Percentiles rank a stretch among this genome's conserved stretches.
These are phyloP conservation scores for Agaricales sp. DNA, from an alignment of 1,284 basidiomycete species.

Conservation along the genomic window DNA sequence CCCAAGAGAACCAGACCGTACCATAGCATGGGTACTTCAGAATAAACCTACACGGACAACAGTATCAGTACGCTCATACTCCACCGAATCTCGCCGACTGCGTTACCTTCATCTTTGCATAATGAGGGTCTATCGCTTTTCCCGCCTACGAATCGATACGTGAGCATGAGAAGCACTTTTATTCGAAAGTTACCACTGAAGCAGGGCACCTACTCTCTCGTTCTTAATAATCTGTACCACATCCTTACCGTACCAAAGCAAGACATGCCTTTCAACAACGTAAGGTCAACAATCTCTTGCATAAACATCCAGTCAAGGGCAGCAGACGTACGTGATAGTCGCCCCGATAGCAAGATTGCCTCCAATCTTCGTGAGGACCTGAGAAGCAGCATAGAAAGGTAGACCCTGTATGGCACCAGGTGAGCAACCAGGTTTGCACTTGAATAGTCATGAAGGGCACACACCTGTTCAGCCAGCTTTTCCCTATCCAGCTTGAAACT, in stretches of 20 bases:
- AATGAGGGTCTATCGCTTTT: slow-evolving; percentile 4
- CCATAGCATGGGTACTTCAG: no score
- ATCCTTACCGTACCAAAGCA: background rate
- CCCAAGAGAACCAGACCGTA: no score
- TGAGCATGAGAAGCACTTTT: no score
- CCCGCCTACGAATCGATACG: no score
- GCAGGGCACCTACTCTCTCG: no score
- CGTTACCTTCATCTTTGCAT: slow-evolving; percentile 24
- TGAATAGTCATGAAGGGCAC: no score
- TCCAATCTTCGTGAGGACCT: background rate
- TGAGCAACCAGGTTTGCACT: no score
- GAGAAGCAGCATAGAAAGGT: slow-evolving; percentile 1
- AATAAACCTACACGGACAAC: slow-evolving; percentile 33
- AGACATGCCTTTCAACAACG: no score
- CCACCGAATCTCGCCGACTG: slow-evolving; percentile 54
- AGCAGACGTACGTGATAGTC: background rate
- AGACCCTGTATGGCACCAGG: no score
- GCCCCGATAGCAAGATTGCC: background rate
- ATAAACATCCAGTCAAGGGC: no score
- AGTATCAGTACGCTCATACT: slow-evolving; percentile 38
- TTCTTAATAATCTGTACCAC: background rate
- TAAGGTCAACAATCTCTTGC: no score
- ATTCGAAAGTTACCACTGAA: no score
- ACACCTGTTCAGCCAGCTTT: slow-evolving; percentile 5
- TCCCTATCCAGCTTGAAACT: background rate